These are phyloP conservation scores for Pilaira anomala DNA, from an alignment of 192 early-diverging fungal genomes.

Conservation along the genomic window DNA sequence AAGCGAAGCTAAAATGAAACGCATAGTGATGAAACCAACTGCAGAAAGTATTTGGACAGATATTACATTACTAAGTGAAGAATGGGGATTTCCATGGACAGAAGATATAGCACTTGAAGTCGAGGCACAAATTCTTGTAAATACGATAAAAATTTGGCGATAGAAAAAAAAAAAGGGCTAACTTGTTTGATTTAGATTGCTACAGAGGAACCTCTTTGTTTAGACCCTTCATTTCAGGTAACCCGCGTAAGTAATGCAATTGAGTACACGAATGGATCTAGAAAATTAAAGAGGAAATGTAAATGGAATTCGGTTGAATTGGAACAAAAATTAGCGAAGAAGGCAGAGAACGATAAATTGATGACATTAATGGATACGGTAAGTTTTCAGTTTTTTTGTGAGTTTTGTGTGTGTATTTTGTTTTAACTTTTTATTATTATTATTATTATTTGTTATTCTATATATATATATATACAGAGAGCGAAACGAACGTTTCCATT, in stretches of 20 bases:
- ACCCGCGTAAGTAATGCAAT: constrained; percentile 69
- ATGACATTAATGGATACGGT: constrained; percentile 72
- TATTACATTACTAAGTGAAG: constrained; percentile 45
- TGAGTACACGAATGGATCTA: constrained; percentile 48
- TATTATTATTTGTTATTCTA: constrained; percentile 4
- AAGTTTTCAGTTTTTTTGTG: too few species aligned
- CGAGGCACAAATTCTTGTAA: constrained; percentile 61
- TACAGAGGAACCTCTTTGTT: constrained; percentile 61
- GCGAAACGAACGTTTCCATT: constrained; percentile 52
- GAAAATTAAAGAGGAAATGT: constrained; percentile 53
- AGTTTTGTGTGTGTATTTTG: background rate
- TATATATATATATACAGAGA: constrained; percentile 4
- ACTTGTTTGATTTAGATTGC: too few species aligned
- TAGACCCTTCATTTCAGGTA: constrained; percentile 69
- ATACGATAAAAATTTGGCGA: constrained; percentile 46
- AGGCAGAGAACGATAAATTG: constrained; percentile 64
- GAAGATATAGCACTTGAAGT: constrained; percentile 56
- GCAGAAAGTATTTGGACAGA: constrained; percentile 56
- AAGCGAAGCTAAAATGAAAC: constrained; percentile 23
- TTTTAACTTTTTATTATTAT: too few species aligned
- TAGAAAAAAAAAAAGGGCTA: constrained; percentile 35
- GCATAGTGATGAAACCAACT: constrained; percentile 45
- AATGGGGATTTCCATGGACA: constrained; percentile 45
- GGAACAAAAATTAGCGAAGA: constrained; percentile 64
- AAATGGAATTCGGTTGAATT: constrained; percentile 72